Conservation (phyloP, 495 filamentous ascomycete genomes). For the Daldinia concentrica region DNA sequence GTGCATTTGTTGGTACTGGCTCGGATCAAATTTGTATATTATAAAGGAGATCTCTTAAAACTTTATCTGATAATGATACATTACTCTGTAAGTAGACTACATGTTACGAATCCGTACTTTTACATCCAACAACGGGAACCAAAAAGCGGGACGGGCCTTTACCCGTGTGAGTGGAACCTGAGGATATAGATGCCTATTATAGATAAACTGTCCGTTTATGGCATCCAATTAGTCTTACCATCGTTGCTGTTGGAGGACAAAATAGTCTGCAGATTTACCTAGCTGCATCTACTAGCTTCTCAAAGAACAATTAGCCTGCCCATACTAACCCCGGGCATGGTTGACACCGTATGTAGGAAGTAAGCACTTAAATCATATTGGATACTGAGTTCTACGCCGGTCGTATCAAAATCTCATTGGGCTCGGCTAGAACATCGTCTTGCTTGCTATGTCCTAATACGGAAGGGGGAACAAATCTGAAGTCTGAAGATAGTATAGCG, state of each 20-base stretch:
- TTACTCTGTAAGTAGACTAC: background rate
- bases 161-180: slow-evolving; percentile 22
- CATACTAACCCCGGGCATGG: background rate
- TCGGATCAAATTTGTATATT: slow-evolving; percentile 26
- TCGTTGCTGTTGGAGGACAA: background rate
- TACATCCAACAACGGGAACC: slow-evolving; percentile 21
- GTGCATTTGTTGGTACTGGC: slow-evolving; percentile 26
- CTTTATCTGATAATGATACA: slow-evolving; percentile 31
- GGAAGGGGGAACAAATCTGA: slow-evolving; percentile 1
- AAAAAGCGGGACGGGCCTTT: slow-evolving; percentile 36
- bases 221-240: slow-evolving; percentile 10
- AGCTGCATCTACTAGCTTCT: slow-evolving; percentile 20
- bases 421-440: background rate
- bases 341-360: background rate
- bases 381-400: background rate
- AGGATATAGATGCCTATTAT: slow-evolving; percentile 21
- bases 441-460: background rate
- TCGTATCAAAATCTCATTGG: background rate
- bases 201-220: slow-evolving; percentile 13
- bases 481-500: slow-evolving; percentile 8
- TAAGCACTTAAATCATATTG: background rate
- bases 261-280: slow-evolving; percentile 11
- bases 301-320: slow-evolving; percentile 2
- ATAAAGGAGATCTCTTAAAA: slow-evolving; percentile 30
- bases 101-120: slow-evolving; percentile 1